Evolutionary conservation across 495 filamentous ascomycete genomes (phyloP).

Genomic region (Stereocaulon alpinum): DNA sequence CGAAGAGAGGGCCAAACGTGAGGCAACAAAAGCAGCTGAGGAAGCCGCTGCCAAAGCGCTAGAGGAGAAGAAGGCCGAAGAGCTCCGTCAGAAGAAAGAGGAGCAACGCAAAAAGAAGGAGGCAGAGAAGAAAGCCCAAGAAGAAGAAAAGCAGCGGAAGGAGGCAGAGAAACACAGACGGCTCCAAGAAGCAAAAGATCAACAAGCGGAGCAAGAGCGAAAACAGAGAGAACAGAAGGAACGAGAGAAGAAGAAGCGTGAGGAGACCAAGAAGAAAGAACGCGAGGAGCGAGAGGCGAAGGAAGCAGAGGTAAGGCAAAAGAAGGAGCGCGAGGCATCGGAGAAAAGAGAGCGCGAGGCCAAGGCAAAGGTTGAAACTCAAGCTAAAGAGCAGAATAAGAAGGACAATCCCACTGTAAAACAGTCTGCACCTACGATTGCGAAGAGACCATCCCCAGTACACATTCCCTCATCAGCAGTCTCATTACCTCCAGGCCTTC

Average conservation of each 20-base stretch:
- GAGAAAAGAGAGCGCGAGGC: conserved; percentile 59
- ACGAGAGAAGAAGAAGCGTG: conserved; percentile 56
- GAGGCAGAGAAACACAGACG: conserved; percentile 71
- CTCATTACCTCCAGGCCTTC: conserved; percentile 45
- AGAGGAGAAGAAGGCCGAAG: conserved; percentile 71
- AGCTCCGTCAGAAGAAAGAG: conserved; percentile 67
- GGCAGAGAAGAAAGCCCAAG: conserved; percentile 78
- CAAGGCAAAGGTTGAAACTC: conserved; percentile 42
- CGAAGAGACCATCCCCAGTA: conserved; percentile 26
- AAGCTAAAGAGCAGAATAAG: conserved; percentile 40
- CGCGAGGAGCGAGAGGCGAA: conserved; percentile 68
- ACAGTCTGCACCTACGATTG: conserved; percentile 9
- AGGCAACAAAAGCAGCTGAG: conserved; percentile 86
- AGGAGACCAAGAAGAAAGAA: conserved; percentile 51
- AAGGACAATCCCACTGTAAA: conserved; percentile 21
- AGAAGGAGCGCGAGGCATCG: conserved; percentile 48
- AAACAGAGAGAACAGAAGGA: conserved; percentile 65
- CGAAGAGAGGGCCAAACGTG: conserved; percentile 76
- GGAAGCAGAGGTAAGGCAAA: conserved; percentile 47
- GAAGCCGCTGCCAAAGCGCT: conserved; percentile 66
- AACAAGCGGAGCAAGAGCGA: conserved; percentile 63
- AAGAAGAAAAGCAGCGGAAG: conserved; percentile 72
- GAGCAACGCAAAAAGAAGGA: conserved; percentile 89
- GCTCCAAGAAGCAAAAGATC: conserved; percentile 72
- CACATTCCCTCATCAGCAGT: conserved; percentile 36